Percentiles rank a stretch among this genome's conserved stretches.
phyloP scores from a whole-genome alignment of 169 alveolate genomes.

The Plasmodium knowlesi region DNA sequence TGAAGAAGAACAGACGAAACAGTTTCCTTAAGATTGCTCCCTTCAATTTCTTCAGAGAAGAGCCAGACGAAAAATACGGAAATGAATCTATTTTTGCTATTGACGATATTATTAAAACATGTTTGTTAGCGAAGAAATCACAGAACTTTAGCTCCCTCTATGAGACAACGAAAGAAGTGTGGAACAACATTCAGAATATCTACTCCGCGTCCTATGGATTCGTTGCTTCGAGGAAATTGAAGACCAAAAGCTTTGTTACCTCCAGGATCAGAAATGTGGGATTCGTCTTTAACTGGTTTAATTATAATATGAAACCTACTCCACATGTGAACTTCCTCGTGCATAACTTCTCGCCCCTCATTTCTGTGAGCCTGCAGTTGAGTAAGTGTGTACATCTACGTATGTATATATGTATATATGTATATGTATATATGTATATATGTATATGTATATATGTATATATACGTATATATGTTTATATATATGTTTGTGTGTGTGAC shows the following conservation, averaged over 20 bases:
- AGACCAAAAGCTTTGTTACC: conserved; percentile 3
- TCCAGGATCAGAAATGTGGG: conserved; percentile 52
- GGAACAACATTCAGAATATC: conserved; percentile 31
- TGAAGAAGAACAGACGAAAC: neutral
- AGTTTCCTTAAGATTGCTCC: conserved; percentile 36
- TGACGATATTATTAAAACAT: conserved; percentile 47
- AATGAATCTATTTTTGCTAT: conserved; percentile 49
- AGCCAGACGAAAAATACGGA: conserved; percentile 21
- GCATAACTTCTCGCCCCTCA: conserved; percentile 22
- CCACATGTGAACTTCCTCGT: conserved; percentile 24
- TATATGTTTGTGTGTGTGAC: no score
- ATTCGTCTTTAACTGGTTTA: conserved; percentile 39
- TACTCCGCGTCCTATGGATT: conserved; percentile 61
- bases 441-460: neutral
- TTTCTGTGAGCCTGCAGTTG: conserved; percentile 31
- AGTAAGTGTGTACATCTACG: neutral
- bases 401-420: no score
- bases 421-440: no score
- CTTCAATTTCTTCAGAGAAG: conserved; percentile 55
- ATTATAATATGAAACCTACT: neutral
- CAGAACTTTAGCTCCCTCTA: conserved; percentile 16
- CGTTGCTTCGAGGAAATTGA: conserved; percentile 9
- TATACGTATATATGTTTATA: no score
- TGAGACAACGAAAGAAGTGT: conserved; percentile 23
- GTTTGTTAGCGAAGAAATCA: conserved; percentile 10